Evolutionary conservation across 768 basidiomycete genomes (phyloP), one percentile per base, ranked within the genome.

Genomic region (Suillus subalutaceus): DNA sequence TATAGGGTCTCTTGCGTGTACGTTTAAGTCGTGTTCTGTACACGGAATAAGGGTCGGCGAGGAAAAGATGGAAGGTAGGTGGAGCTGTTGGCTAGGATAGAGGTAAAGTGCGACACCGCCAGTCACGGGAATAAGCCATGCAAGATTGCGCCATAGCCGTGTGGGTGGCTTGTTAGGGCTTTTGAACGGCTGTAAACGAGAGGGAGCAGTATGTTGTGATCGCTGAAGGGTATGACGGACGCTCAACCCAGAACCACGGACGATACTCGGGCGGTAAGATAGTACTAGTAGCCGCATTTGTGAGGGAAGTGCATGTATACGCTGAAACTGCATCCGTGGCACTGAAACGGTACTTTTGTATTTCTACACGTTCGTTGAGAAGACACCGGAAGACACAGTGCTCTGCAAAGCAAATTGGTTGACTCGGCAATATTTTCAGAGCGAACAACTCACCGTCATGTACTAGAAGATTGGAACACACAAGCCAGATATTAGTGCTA

Each of bases 71-170:
- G 79, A 75, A 48, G 84, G 77, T 64, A 83, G 74, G 61, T 81
- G 74, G 56, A 83, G 78, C 57, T 80, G 74, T 60, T 79, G 81
- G 44, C 56, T 73, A 64, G 43, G 88, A 81, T 67, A 81, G 55
- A 85, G 75, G 69, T 81, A 88, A 23, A 91, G 71, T 18, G 79
- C 73, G 35, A 88, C 69, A 26, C 88, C 89, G 35, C 86, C 88
- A 6, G 82, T 81, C 4, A 88, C 69, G 0, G 91, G 89, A 38
- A 86, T 68, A 15, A 87, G 71, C 88, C 88, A 91, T 62, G 87
- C 73, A 63, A 77, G 26, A 50, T 72, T 68, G n/a, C 66, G 60
- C 55, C 70, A 71, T 71, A 67, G 15, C 69, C 67, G 72, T 66
- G 60, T 73, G 77, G 61, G 75, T 71, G 62, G 68, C 66, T 23